These are phyloP conservation scores for Termitomyces sp. DNA, from an alignment of 768 basidiomycete genomes.

Conservation along the genomic window DNA sequence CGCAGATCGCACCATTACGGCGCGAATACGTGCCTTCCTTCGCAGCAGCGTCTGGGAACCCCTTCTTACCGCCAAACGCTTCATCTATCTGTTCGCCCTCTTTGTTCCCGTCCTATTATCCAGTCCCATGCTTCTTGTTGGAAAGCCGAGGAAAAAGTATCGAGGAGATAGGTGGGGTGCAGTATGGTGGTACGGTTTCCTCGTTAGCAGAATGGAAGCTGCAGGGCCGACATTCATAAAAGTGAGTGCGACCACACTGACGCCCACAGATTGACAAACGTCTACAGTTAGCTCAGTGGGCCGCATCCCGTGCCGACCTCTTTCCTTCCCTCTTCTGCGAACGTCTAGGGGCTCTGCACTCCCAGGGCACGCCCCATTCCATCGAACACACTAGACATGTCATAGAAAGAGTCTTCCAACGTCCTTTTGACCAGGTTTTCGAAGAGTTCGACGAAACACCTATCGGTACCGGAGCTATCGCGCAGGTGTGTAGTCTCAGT, in stretches of 20 bases:
- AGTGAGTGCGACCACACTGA: constrained; percentile 33
- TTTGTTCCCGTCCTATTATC: constrained; percentile 86
- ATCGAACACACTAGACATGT: constrained; percentile 73
- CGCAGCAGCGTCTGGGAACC: constrained; percentile 74
- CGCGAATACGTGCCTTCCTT: constrained; percentile 41
- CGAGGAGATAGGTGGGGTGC: constrained; percentile 87
- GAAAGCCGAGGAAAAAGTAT: constrained; percentile 43
- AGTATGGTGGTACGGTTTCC: constrained; percentile 93
- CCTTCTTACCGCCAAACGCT: constrained; percentile 73
- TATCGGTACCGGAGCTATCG: constrained; percentile 98
- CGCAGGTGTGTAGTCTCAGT: constrained; percentile 49
- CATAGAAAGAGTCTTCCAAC: constrained; percentile 79
- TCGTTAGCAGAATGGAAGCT: constrained; percentile 85
- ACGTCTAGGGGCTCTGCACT: constrained; percentile 81
- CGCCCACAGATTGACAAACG: constrained; percentile 10
- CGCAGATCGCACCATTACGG: constrained; percentile 38
- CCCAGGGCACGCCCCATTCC: constrained; percentile 77
- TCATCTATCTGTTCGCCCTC: constrained; percentile 74
- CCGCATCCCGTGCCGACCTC: constrained; percentile 89
- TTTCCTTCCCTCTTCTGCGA: constrained; percentile 87
- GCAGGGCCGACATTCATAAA: constrained; percentile 98
- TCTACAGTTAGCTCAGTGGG: constrained; percentile 91
- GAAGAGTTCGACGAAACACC: constrained; percentile 82
- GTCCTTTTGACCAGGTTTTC: constrained; percentile 84
- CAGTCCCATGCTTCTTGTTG: constrained; percentile 79